Base-by-base conservation (phyloP, 1,284 basidiomycete species). In the Leccinum griseonigrum region DNA sequence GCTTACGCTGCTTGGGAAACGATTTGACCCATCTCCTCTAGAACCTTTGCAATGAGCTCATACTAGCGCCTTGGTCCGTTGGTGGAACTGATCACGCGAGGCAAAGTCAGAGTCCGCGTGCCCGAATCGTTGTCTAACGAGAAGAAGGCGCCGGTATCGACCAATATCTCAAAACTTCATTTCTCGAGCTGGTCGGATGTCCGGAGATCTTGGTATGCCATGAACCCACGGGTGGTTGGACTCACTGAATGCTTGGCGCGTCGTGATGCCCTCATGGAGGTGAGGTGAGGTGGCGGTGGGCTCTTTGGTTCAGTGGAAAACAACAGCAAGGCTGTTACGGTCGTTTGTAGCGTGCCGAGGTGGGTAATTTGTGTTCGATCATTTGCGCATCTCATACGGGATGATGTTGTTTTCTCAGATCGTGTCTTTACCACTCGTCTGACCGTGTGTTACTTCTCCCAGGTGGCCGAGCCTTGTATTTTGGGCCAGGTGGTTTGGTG, bases 331-430 rank as follows among this genome's bases (percentile, higher is more conserved):
- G 71, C 71, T 1, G 71, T 75, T 16, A 90, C 92, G 0, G 87
- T 97, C 48, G 87, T 96, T 59, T 91, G 91, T 26, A 91, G 88
- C 2, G 92, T 95, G 72, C 94, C 92, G 4, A 89, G 85, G 87
- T 84, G 69, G 53, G 78, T 69, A 18, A 26, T 58, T 38, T 63
- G 16, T 43, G 14, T 60, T 46, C 34, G 26, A 31, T 34, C 29
- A 18, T 51, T 18, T 10, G 36, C 3, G 52, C 26, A 43, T 34
- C 5, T 36, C 29, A 3, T 48, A 28, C 18, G 56, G n/a, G n/a
- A n/a, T 56, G 50, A 64, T 29, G 14, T 53, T 8, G 0, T 8
- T 34, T 46, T 48, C 51, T 6, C 54, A 90, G 87, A 64, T 95
- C 92, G 6, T 90, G 89, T 62, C 79, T 95, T 6, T 95, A 94